Evolutionary conservation across 805 yeast species (phyloP), one percentile per base, ranked within the genome.

Genomic region (Teunomyces gatunensis): DNA sequence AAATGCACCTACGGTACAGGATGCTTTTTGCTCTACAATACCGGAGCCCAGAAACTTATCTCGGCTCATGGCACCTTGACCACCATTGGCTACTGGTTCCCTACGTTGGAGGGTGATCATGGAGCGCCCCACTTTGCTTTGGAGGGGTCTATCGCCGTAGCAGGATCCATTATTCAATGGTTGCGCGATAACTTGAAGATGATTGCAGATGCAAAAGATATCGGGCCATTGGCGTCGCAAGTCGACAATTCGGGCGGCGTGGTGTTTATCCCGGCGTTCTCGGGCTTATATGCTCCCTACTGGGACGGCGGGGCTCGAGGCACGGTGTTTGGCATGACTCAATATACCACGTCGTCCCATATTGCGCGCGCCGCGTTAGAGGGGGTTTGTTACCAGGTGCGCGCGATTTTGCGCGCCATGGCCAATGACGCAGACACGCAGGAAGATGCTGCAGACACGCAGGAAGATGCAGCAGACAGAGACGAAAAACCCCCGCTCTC

Each of bases 1-100:
- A 91, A 91, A 68, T 89, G 96, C 75, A 91, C 98, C 9, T 91
- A 90, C 61, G 98, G 98, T 53, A 91, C 98, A 1, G 98, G 98
- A 52, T 88, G 96, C 65, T 91, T 91, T 75, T 68, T 91, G 52
- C 74, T 92, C 53, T 89, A 86, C 75, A 91, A 91, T 68, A 87
- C 96, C 1, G 98, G 98, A 49, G 67, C 73, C 39, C 67, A 74
- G 44, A 85, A 89, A 49, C 77, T 89, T 59, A 77, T 85, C 30
- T 82, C 91, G 29, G 74, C 80, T 30, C 83, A 87, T 61, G 97
- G 97, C 42, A 83, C 95, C 11, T 75, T 91, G 55, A 90, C 97
- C 37, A 91, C 97, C 1, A 79, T 90, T 45, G 96, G 92, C 2
- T 92, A 79, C 73, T 89, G 96, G 88, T 87, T 91, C 69, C 92